Percentiles rank a stretch among this genome's conserved stretches.
These are phyloP conservation scores for Aeschynomene evenia DNA, from an alignment of 306 rosid genomes.

Conservation along the genomic window DNA sequence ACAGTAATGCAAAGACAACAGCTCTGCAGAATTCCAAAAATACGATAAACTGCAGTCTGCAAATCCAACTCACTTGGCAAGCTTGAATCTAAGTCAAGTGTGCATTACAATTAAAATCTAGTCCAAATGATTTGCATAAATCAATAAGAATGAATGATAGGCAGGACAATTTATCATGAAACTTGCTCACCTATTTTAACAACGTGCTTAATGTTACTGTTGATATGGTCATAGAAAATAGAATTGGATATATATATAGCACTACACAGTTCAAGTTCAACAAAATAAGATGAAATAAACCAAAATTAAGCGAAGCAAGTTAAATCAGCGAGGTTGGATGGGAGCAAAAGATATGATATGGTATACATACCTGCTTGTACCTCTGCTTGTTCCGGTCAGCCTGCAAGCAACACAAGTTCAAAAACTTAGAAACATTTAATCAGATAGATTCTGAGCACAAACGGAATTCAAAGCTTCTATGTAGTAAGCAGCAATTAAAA, in stretches of 20 bases:
- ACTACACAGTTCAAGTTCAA: not conserved
- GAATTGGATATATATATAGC: not conserved
- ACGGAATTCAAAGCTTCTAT: too few species aligned
- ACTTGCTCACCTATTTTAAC: too few species aligned
- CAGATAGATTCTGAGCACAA: constrained; percentile 18
- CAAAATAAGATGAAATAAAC: not conserved
- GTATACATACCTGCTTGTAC: constrained; percentile 50
- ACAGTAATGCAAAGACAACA: not conserved
- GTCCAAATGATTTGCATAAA: not conserved
- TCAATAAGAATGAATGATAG: not conserved
- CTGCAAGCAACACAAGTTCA: constrained; percentile 48
- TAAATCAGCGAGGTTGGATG: not conserved
- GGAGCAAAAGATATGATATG: not conserved
- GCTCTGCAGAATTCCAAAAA: not conserved
- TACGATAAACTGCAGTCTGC: not conserved
- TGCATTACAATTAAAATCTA: not conserved
- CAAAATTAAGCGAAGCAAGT: not conserved
- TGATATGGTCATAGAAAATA: not conserved
- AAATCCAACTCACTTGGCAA: not conserved
- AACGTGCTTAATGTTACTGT: not conserved
- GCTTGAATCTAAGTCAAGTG: not conserved
- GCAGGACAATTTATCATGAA: too few species aligned
- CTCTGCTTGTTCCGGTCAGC: constrained; percentile 54
- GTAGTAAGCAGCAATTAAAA: too few species aligned
- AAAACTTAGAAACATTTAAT: constrained; percentile 1